Base-by-base conservation (phyloP, 345 rosid genomes). In the Triadica sebifera region DNA sequence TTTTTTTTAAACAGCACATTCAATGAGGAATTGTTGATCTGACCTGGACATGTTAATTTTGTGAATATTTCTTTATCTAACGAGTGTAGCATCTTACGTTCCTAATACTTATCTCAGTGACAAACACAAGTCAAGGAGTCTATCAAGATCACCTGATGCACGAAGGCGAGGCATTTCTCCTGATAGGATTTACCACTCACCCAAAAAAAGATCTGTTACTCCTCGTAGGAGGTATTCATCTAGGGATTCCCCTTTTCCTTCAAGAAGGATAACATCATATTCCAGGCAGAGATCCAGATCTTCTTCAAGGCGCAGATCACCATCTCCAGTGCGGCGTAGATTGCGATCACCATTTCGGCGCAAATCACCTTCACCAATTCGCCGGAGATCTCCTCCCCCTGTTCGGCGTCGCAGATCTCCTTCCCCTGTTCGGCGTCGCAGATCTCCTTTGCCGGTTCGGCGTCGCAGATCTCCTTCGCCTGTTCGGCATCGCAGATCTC, bases 261-360 rank as follows among this genome's bases (percentile, higher is more conserved):
- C 83, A 52, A 82, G 88, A 78, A 81, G 82, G 77, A 88, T 84
- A 76, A 72, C 84, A 51, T 82, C 84, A 3, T 72, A 86, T 84
- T 79, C 73, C 52, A 81, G 85, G 77, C 84, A 73, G 52, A 85
- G 90, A 64, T 88, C 93, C 65, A 88, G 91, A 45, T 90, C 93
- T 52, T 71, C 72, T 73, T 74, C 71, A 12, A 57, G 39, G 16
- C 79, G 43, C 8, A 71, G 78, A 47, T 84, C 83, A 1, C 81
- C 81, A 11, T 75, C 71, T 1, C 72, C 81, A 16, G 25, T 57
- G 29, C 72, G 89, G 24, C 85, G 68, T 20, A 50, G 76, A 38
- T 22, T 50, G 41, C 59, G 19, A 0, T 63, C 76, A n/a, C 68
- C 61, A 38, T 20, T 11, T 47, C 29, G 67, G 4, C 90, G 80